Evolutionary conservation across 2,329 filamentous ascomycete genomes (phyloP).

Genomic region (Zalaria obscura): DNA sequence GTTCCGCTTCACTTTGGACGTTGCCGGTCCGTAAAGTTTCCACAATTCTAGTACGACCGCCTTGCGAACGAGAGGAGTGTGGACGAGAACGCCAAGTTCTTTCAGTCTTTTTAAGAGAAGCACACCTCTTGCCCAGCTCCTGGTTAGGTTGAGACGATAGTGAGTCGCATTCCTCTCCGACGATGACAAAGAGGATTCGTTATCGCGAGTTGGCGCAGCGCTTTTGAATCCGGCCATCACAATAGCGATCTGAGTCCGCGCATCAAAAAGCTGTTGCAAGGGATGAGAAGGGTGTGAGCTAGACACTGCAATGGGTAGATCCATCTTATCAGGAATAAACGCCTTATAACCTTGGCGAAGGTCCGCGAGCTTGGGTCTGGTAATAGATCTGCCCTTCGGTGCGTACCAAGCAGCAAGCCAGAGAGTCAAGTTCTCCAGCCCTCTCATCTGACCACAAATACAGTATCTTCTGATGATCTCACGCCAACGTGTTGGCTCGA

Average conservation of each 20-base stretch:
- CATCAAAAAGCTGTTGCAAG: constrained; percentile 1
- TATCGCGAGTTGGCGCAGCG: constrained; percentile 4
- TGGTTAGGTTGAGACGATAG: no score
- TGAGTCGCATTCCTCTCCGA: not conserved
- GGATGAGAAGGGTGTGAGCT: not conserved
- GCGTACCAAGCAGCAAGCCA: constrained; percentile 28
- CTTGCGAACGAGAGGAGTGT: constrained; percentile 8
- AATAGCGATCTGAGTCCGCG: constrained; percentile 14
- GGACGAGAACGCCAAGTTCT: constrained; percentile 10
- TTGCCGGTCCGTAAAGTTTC: constrained; percentile 19
- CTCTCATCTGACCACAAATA: constrained; percentile 37
- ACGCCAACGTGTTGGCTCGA: constrained; percentile 35
- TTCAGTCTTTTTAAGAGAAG: constrained; percentile 13
- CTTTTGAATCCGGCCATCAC: constrained; percentile 18
- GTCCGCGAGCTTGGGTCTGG: not conserved
- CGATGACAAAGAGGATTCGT: not conserved
- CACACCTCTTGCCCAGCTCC: constrained; percentile 17
- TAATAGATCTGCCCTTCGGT: not conserved
- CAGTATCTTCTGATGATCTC: constrained; percentile 47
- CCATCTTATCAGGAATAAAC: not conserved
- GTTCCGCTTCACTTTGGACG: constrained; percentile 2
- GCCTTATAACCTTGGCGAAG: not conserved
- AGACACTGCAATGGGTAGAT: not conserved
- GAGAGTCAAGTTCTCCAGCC: constrained; percentile 36
- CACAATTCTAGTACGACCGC: constrained; percentile 16